These are phyloP conservation scores for Sporothrix euskadiensis DNA, from an alignment of 2,329 filamentous ascomycete species.

Conservation along the genomic window DNA sequence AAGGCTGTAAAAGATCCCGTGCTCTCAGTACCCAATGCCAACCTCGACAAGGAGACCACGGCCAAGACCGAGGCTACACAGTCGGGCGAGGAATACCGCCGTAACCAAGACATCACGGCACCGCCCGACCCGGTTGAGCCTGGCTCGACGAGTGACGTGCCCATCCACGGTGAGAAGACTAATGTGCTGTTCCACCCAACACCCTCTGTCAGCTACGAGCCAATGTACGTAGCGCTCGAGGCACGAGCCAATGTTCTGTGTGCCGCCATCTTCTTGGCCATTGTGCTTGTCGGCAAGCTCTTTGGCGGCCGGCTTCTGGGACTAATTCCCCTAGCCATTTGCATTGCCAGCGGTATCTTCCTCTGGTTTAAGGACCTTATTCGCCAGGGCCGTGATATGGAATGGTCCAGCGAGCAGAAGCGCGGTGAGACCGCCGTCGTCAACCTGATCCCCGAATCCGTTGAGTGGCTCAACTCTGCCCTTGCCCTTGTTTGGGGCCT, in stretches of 20 bases:
- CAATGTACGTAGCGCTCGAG: conserved; percentile 78
- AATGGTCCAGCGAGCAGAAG: conserved; percentile 85
- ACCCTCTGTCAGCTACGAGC: conserved; percentile 83
- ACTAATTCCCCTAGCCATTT: conserved; percentile 70
- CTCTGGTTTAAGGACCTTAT: conserved; percentile 89
- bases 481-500: conserved; percentile 84
- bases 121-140: conserved; percentile 83
- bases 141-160: conserved; percentile 86
- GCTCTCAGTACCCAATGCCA: conserved; percentile 86
- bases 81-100: conserved; percentile 75
- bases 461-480: conserved; percentile 94
- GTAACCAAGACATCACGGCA: conserved; percentile 84
- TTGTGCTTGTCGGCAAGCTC: conserved; percentile 74
- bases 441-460: conserved; percentile 89
- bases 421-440: conserved; percentile 82
- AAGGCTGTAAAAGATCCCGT: conserved; percentile 70
- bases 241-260: conserved; percentile 71
- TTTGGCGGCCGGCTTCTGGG: conserved; percentile 78
- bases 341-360: conserved; percentile 75
- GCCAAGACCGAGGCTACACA: conserved; percentile 71
- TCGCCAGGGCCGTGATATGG: conserved; percentile 74
- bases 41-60: conserved; percentile 72
- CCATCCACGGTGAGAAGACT: conserved; percentile 94
- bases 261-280: conserved; percentile 67
- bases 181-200: conserved; percentile 96